phyloP scores from a whole-genome alignment of 192 early-diverging fungal species.

The Gaertneriomyces semiglobifer region DNA sequence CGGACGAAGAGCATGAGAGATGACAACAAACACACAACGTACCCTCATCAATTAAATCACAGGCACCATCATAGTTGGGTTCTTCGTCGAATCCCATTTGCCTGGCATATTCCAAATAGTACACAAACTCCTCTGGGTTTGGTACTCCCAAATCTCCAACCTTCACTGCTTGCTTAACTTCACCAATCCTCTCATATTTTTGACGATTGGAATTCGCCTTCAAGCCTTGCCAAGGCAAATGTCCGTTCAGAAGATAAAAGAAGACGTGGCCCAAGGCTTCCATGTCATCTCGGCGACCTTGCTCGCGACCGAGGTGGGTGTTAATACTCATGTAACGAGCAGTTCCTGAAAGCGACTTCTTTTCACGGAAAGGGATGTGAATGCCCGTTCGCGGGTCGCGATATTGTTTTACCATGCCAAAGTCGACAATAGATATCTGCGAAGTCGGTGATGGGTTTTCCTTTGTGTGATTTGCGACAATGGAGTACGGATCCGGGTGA shows the following conservation, averaged over 20 bases:
- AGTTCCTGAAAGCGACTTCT: constrained; percentile 90
- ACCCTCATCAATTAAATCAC: constrained; percentile 80
- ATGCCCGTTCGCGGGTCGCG: constrained; percentile 93
- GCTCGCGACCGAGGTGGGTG: constrained; percentile 96
- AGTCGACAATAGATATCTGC: constrained; percentile 88
- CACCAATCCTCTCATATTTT: constrained; percentile 99
- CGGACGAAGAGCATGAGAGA: background rate
- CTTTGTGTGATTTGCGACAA: constrained; percentile 47
- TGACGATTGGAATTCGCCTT: constrained; percentile 98
- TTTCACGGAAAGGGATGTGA: constrained; percentile 97
- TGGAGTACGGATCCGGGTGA: constrained; percentile 37
- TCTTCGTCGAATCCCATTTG: constrained; percentile 92
- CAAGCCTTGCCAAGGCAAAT: constrained; percentile 95
- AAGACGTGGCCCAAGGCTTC: constrained; percentile 98
- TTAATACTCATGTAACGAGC: constrained; percentile 99
- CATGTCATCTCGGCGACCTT: constrained; percentile 95
- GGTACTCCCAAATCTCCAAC: constrained; percentile 86
- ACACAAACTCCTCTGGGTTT: constrained; percentile 87
- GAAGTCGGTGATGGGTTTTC: constrained; percentile 25
- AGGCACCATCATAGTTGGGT: constrained; percentile 94
- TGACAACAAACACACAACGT: constrained; percentile 10
- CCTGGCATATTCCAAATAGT: constrained; percentile 85
- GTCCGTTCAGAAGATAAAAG: constrained; percentile 94
- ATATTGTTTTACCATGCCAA: constrained; percentile 98
- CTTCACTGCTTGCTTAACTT: constrained; percentile 89